Conservation (phyloP, 179 eudicot species). For the Silene coronaria region DNA sequence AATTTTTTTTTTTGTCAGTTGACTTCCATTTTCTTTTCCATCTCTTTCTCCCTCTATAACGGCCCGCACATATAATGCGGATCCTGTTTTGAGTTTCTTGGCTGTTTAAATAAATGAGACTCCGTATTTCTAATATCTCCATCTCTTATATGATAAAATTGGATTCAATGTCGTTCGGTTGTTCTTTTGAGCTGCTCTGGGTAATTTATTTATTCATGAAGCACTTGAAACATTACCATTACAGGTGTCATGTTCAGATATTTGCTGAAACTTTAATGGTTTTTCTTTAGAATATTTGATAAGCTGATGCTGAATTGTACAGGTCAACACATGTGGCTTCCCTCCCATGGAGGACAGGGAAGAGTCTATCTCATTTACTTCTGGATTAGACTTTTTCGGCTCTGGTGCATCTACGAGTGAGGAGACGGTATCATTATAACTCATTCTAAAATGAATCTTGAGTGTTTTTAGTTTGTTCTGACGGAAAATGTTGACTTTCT, state of each 20-base stretch:
- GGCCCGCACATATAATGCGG: neutral
- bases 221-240: neutral
- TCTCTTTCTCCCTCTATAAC: neutral
- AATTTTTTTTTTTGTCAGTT: neutral
- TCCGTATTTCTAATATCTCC: neutral
- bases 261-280: neutral
- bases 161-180: neutral
- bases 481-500: neutral
- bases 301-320: conserved; percentile 21
- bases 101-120: neutral
- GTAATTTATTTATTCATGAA: conserved; percentile 1
- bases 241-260: neutral
- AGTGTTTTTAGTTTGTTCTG: neutral
- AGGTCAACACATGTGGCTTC: conserved; percentile 97
- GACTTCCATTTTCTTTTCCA: neutral
- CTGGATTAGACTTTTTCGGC: conserved; percentile 88
- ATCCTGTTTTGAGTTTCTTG: neutral
- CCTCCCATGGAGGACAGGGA: conserved; percentile 93
- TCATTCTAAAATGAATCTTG: neutral
- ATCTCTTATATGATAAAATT: neutral
- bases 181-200: neutral
- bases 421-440: conserved; percentile 57
- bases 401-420: conserved; percentile 62
- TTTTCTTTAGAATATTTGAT: neutral
- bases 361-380: conserved; percentile 49